phyloP scores from a whole-genome alignment of 1,284 basidiomycete genomes.

The Trichosporon inkin region DNA sequence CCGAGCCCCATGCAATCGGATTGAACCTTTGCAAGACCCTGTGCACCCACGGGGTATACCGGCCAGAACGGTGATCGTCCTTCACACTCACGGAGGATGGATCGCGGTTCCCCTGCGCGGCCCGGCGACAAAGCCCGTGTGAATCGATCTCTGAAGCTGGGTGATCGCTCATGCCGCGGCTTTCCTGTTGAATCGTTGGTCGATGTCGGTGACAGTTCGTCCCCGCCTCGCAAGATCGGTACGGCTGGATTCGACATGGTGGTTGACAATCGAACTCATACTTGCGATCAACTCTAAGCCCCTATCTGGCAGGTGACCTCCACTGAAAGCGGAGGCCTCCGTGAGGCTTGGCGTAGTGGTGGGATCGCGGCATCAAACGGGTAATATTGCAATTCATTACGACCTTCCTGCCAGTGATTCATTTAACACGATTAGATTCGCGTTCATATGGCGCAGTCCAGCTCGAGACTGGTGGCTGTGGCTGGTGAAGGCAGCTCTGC shows the following conservation, averaged over 20 bases:
- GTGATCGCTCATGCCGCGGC: background rate
- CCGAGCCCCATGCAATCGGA: too few relatives aligned
- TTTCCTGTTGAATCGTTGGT: background rate
- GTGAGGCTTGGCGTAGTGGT: background rate
- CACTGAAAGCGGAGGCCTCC: background rate
- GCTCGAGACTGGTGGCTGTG: too few relatives aligned
- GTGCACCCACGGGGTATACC: too few relatives aligned
- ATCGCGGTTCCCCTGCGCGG: background rate
- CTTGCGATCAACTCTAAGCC: background rate
- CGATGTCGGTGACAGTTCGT: constrained; percentile 1
- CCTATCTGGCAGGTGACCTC: background rate
- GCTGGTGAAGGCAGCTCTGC: too few relatives aligned
- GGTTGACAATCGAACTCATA: background rate
- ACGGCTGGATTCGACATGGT: background rate
- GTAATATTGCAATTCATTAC: too few relatives aligned
- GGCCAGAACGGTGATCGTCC: background rate
- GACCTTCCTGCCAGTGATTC: too few relatives aligned
- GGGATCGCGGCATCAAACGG: too few relatives aligned
- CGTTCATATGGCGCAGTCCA: too few relatives aligned
- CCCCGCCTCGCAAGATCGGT: background rate
- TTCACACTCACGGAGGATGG: background rate
- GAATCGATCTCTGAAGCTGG: background rate
- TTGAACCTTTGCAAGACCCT: too few relatives aligned
- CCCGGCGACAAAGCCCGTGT: background rate
- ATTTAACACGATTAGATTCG: too few relatives aligned